Evolutionary conservation across 1,284 basidiomycete species (phyloP).

Genomic region (Pseudozyma sp.): DNA sequence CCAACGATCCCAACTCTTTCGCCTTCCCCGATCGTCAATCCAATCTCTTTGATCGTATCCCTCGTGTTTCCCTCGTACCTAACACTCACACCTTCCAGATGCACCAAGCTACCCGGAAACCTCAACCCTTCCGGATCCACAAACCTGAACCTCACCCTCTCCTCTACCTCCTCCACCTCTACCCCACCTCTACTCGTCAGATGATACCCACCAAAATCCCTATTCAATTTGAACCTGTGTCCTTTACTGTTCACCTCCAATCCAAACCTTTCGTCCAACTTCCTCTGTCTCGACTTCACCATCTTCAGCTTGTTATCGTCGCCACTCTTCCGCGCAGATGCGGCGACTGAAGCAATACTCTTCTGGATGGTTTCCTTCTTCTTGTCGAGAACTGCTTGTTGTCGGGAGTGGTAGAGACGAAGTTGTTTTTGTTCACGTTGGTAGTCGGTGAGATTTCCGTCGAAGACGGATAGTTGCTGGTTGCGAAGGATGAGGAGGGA

Average conservation of each 20-base stretch:
- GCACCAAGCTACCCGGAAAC: constrained; percentile 73
- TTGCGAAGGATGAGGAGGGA: constrained; percentile 77
- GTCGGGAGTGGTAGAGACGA: constrained; percentile 72
- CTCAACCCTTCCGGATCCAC: constrained; percentile 73
- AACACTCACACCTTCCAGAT: constrained; percentile 73
- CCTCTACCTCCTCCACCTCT: constrained; percentile 73
- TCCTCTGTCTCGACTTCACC: constrained; percentile 76
- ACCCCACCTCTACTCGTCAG: constrained; percentile 72
- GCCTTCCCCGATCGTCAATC: constrained; percentile 74
- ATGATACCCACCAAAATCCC: constrained; percentile 73
- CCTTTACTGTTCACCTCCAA: constrained; percentile 73
- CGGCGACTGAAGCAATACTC: constrained; percentile 72
- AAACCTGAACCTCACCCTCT: constrained; percentile 72
- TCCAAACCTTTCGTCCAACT: constrained; percentile 75
- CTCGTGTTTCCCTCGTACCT: constrained; percentile 69
- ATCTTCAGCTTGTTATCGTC: constrained; percentile 76
- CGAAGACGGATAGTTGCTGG: constrained; percentile 74
- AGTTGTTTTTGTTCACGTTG: constrained; percentile 74
- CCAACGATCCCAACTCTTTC: constrained; percentile 76
- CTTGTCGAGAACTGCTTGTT: constrained; percentile 74
- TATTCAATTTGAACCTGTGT: constrained; percentile 76
- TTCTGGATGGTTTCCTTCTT: constrained; percentile 72
- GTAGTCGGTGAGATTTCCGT: constrained; percentile 75
- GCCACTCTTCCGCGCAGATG: constrained; percentile 74
- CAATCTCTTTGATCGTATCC: constrained; percentile 73